phyloP scores from a whole-genome alignment of 495 filamentous ascomycete genomes.

The Penicillium ochrochloron region DNA sequence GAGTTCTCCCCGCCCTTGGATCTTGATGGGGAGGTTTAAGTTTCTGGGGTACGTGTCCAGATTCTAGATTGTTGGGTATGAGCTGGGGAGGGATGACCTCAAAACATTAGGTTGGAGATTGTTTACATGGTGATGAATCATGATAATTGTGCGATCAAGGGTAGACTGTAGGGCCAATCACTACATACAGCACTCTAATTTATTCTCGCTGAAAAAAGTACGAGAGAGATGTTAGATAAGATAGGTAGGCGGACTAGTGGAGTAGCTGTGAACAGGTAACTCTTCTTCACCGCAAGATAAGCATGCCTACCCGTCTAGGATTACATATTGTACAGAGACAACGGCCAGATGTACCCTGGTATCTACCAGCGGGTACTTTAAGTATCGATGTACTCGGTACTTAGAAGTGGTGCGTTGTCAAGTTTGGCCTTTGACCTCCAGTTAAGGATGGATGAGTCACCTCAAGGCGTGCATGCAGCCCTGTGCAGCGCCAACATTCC shows the following conservation, averaged over 20 bases:
- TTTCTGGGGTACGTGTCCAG: conserved; percentile 1
- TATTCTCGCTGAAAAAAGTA: too few species aligned
- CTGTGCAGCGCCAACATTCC: background rate
- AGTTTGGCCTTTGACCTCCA: background rate
- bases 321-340: background rate
- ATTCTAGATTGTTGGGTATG: background rate
- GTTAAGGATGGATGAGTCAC: background rate
- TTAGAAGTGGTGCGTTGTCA: background rate
- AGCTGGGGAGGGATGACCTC: background rate
- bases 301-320: background rate
- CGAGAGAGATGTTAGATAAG: background rate
- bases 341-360: background rate
- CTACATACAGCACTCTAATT: too few species aligned
- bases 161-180: background rate
- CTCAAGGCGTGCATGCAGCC: background rate
- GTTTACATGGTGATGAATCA: background rate
- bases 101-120: background rate
- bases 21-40: background rate
- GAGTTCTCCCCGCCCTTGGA: background rate
- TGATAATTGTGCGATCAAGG: background rate
- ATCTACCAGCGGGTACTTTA: background rate
- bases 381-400: background rate
- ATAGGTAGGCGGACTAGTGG: background rate
- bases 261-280: background rate
- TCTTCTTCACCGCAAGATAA: conserved; percentile 6